Conservation (phyloP, 73 alveolate genomes). For the Tetrahymena borealis region DNA sequence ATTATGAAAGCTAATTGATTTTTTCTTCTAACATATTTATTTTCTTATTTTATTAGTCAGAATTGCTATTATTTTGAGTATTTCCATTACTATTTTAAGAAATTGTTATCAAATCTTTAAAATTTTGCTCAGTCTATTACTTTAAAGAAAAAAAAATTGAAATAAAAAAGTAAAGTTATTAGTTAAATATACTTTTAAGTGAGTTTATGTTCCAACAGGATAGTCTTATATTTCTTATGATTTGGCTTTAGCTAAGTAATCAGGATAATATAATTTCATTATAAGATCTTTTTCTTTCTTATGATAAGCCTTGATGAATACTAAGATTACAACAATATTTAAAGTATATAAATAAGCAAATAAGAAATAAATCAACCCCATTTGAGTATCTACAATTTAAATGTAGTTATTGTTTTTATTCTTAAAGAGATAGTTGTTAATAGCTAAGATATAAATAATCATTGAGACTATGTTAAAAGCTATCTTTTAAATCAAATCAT, state of each 20-base stretch:
- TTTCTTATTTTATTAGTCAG: background rate
- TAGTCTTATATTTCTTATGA: background rate
- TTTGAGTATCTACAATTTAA: background rate
- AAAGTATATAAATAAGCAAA: background rate
- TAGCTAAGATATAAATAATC: background rate
- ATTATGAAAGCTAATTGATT: background rate
- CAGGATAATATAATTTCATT: background rate
- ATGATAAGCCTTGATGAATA: background rate
- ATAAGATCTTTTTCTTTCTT: background rate
- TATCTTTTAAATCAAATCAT: no score
- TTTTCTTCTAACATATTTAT: background rate
- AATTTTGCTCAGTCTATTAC: no score
- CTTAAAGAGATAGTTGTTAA: background rate
- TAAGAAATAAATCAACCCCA: background rate
- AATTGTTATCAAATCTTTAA: no score
- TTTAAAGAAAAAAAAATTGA: no score
- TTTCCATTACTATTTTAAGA: no score
- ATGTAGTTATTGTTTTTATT: background rate
- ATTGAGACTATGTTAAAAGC: background rate
- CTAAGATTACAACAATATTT: background rate
- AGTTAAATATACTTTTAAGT: no score
- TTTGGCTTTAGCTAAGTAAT: background rate
- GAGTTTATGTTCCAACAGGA: no score
- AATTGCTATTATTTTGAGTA: background rate
- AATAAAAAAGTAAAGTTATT: no score